These are phyloP conservation scores for Tephrocybe sp. DNA, from an alignment of 768 basidiomycete species.

Conservation along the genomic window DNA sequence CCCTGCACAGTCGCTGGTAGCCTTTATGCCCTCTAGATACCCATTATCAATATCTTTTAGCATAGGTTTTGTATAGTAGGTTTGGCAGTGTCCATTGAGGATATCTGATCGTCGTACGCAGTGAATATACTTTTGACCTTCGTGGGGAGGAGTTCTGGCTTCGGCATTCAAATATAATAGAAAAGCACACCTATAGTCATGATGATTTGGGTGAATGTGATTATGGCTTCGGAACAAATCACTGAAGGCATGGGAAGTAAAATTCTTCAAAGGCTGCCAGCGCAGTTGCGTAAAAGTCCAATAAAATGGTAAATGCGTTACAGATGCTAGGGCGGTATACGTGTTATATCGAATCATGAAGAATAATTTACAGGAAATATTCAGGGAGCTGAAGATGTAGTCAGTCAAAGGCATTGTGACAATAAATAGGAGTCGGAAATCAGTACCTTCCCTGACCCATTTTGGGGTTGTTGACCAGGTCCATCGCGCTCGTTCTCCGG, in stretches of 20 bases:
- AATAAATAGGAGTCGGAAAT: conserved; percentile 9
- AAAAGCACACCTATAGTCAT: too few relatives aligned
- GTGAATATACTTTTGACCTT: too few relatives aligned
- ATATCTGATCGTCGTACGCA: too few relatives aligned
- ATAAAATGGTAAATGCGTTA: conserved; percentile 7
- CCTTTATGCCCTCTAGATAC: too few relatives aligned
- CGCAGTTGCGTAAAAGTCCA: not conserved
- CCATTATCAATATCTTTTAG: not conserved
- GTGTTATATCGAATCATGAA: conserved; percentile 14
- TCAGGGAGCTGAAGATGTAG: conserved; percentile 59
- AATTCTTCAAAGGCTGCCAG: not conserved
- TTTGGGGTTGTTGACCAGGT: conserved; percentile 77
- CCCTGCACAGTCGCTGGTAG: not conserved
- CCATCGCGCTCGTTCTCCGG: conserved; percentile 97
- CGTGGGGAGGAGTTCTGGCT: too few relatives aligned
- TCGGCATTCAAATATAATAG: too few relatives aligned
- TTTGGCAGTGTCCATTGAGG: not conserved
- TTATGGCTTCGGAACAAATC: not conserved
- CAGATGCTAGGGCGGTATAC: conserved; percentile 12
- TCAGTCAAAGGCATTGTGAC: conserved; percentile 10
- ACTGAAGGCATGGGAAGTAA: not conserved
- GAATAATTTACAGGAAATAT: conserved; percentile 58
- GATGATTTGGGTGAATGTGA: too few relatives aligned
- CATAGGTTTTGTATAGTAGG: not conserved
- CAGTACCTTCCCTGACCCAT: conserved; percentile 64